Base-by-base conservation (phyloP, 139 green algal species). In the Coccomyxa sp. region DNA sequence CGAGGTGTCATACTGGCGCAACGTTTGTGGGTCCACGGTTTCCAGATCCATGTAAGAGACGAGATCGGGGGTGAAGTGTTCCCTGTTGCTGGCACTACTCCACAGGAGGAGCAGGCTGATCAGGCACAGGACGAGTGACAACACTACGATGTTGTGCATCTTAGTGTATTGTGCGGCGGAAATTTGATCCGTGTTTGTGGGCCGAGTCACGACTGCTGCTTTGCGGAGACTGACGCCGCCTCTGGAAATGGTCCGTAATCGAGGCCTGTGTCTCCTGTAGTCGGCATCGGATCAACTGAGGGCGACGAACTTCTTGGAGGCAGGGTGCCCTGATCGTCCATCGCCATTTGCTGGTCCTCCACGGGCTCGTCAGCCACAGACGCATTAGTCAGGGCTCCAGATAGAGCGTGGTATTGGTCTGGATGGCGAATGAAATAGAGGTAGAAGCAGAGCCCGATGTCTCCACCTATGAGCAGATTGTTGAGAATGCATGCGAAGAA, bases 21-120 rank as follows among this genome's bases (percentile, higher is more conserved):
- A 14, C 14, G 44, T 58, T 58, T 58, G 44, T 58, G 44, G 44
- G 44, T 58, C 44, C 44, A 58, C 44, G 44, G 44, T 58, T 58
- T 58, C 44, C 44, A 58, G 44, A 58, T 58, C 44, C 44, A 58
- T 58, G 44, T 58, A 58, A 58, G 44, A 58, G 44, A 58, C 44
- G 44, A 58, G 44, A 58, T 58, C 44, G 44, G 14, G 44, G 44
- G 44, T 58, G 44, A 58, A 58, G 44, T 58, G 44, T 58, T 58
- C 44, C 44, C 44, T 58, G 44, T 58, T 58, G 44, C 44, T 58
- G 44, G 44, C 44, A 58, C 44, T 58, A 58, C 44, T 58, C 44
- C 44, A 58, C 44, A 58, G 44, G 12, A 58, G 44, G 44, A 58
- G 44, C 44, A 58, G 44, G 44, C 44, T 58, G 44, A 58, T 58